Percentiles rank a stretch among this genome's conserved stretches.
Conservation (phyloP, 257 asterid genomes). For the Penstemon newberryi region DNA sequence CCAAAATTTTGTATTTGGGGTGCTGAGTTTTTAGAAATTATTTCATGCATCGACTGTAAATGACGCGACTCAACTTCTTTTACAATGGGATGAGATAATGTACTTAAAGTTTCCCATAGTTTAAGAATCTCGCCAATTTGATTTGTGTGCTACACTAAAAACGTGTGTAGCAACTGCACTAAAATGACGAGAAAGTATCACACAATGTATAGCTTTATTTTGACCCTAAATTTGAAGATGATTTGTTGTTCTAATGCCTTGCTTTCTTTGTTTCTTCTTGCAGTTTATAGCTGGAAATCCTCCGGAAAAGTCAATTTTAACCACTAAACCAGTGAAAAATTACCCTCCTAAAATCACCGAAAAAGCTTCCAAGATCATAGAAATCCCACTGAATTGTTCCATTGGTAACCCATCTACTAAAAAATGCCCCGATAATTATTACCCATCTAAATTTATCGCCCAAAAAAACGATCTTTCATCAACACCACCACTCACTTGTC, state of each 20-base stretch:
- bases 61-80: no score
- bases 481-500: slow-evolving; percentile 33
- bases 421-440: slow-evolving; percentile 61
- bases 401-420: slow-evolving; percentile 35
- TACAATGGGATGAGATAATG: no score
- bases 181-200: neutral
- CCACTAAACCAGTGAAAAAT: slow-evolving; percentile 22
- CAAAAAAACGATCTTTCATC: neutral
- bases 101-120: neutral
- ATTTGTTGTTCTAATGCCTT: neutral
- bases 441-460: slow-evolving; percentile 33
- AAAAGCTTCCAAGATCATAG: slow-evolving; percentile 30
- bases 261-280: slow-evolving; percentile 20
- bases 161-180: no score
- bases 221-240: no score
- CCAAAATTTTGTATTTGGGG: no score
- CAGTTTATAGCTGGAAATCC: slow-evolving; percentile 46
- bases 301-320: slow-evolving; percentile 33
- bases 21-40: no score
- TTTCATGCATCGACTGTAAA: no score
- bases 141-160: neutral
- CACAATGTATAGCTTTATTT: neutral
- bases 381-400: slow-evolving; percentile 60
- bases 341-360: slow-evolving; percentile 10
- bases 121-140: neutral